A percentile compares a stretch with the other conserved stretches of the same genome.
These are phyloP conservation scores for Stephanodiscus triporus DNA, from an alignment of 108 stramenopile genomes.

Conservation along the genomic window DNA sequence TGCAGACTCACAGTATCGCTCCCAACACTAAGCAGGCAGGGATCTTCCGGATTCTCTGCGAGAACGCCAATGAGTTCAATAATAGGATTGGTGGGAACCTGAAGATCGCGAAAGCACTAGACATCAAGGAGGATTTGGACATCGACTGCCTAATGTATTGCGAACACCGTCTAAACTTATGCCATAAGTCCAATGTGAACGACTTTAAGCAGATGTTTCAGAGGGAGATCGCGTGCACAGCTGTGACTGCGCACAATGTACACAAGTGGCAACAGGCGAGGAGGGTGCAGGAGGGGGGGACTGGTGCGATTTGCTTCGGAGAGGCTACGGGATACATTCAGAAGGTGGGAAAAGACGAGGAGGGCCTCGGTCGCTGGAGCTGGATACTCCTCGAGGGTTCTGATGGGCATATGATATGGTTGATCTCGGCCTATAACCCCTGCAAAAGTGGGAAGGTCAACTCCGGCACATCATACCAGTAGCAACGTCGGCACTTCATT, in stretches of 20 bases:
- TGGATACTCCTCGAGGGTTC: too few relatives aligned
- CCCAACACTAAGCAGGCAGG: background rate
- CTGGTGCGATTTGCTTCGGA: too few relatives aligned
- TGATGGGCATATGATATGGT: background rate
- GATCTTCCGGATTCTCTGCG: background rate
- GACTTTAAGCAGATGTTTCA: too few relatives aligned
- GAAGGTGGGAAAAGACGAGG: background rate
- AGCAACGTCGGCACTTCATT: background rate
- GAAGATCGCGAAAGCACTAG: background rate
- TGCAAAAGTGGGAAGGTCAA: too few relatives aligned
- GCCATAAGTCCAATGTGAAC: too few relatives aligned
- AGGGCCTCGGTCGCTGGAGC: background rate
- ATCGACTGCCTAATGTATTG: too few relatives aligned
- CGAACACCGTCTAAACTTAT: too few relatives aligned
- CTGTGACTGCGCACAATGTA: background rate
- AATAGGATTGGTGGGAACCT: background rate
- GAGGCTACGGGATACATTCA: too few relatives aligned
- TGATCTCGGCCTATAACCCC: background rate
- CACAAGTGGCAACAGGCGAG: too few relatives aligned
- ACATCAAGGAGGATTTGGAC: too few relatives aligned
- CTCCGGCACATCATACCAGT: background rate
- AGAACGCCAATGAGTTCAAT: background rate
- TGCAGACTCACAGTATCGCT: too few relatives aligned
- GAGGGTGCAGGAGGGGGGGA: too few relatives aligned
- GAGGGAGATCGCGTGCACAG: background rate